Evolutionary conservation across 345 rosid genomes (phyloP).

Genomic region (Linum lewisii): DNA sequence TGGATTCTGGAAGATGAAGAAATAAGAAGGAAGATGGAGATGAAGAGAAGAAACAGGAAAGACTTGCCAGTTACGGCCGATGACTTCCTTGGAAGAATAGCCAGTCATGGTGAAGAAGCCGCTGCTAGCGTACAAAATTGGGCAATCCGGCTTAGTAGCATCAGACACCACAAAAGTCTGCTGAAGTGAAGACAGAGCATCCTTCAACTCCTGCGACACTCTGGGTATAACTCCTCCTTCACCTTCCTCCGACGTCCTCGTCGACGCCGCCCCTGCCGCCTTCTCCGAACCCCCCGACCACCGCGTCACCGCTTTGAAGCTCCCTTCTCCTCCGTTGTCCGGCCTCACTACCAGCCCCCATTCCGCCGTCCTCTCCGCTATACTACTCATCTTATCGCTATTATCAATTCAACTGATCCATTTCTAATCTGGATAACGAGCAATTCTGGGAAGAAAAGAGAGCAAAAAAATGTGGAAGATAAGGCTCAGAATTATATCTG

Average conservation of each 20-base stretch:
- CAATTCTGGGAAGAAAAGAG: too few relatives aligned
- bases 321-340: slow-evolving; percentile 31
- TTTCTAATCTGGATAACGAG: too few relatives aligned
- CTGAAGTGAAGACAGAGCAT: slow-evolving; percentile 72
- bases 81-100: slow-evolving; percentile 64
- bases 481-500: too few relatives aligned
- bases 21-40: not conserved
- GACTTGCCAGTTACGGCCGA: slow-evolving; percentile 85
- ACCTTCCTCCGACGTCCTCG: slow-evolving; percentile 65
- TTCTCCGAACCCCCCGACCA: too few relatives aligned
- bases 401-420: too few relatives aligned
- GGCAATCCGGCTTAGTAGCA: slow-evolving; percentile 79
- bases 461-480: too few relatives aligned
- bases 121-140: slow-evolving; percentile 86
- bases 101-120: slow-evolving; percentile 96
- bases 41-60: too few relatives aligned
- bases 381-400: slow-evolving; percentile 10
- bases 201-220: slow-evolving; percentile 81
- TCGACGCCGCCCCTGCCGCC: slow-evolving; percentile 27
- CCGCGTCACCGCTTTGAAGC: slow-evolving; percentile 28
- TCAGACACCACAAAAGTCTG: slow-evolving; percentile 97
- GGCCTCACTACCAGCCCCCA: slow-evolving; percentile 72
- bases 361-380: slow-evolving; percentile 69
- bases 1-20: not conserved
- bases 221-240: slow-evolving; percentile 48